These are phyloP conservation scores for Borovskyia barvae DNA, from an alignment of 208 protist genomes.

Conservation along the genomic window DNA sequence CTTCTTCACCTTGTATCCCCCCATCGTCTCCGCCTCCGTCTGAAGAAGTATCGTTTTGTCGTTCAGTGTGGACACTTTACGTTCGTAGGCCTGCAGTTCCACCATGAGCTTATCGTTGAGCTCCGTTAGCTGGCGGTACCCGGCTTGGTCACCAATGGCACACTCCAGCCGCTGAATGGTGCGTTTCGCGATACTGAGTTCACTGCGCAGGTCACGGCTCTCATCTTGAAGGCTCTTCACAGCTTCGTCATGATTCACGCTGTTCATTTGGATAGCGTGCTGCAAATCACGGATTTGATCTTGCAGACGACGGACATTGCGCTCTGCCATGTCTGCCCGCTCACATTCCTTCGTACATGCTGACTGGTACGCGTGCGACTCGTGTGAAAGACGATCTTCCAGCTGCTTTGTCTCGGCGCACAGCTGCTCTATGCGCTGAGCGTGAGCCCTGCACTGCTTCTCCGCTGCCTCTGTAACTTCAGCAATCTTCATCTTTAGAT, in stretches of 20 bases:
- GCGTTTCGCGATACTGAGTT: conserved; percentile 72
- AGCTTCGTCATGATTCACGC: conserved; percentile 29
- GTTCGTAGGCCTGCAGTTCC: conserved; percentile 53
- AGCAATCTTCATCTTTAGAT: conserved; percentile 46
- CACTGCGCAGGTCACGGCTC: conserved; percentile 47
- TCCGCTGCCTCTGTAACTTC: conserved; percentile 44
- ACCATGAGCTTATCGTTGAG: conserved; percentile 67
- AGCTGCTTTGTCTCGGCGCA: conserved; percentile 42
- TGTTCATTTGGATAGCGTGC: conserved; percentile 9
- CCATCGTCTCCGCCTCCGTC: conserved; percentile 75
- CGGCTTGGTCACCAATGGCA: conserved; percentile 64
- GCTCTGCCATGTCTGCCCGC: conserved; percentile 51
- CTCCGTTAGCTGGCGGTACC: conserved; percentile 72
- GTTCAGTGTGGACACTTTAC: conserved; percentile 49
- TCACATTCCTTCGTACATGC: conserved; percentile 28
- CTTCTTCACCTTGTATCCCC: conserved; percentile 63
- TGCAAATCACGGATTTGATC: conserved; percentile 37
- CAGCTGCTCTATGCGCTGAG: conserved; percentile 36
- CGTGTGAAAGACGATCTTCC: conserved; percentile 26
- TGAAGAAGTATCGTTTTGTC: conserved; percentile 68
- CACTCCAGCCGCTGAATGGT: conserved; percentile 86
- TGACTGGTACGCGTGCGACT: conserved; percentile 27
- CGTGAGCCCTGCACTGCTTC: conserved; percentile 33
- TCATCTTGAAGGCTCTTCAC: conserved; percentile 56
- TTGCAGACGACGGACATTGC: conserved; percentile 47